Evolutionary conservation across 495 filamentous ascomycete species (phyloP).

Genomic region (Pseudomonodictys pantanalensis): DNA sequence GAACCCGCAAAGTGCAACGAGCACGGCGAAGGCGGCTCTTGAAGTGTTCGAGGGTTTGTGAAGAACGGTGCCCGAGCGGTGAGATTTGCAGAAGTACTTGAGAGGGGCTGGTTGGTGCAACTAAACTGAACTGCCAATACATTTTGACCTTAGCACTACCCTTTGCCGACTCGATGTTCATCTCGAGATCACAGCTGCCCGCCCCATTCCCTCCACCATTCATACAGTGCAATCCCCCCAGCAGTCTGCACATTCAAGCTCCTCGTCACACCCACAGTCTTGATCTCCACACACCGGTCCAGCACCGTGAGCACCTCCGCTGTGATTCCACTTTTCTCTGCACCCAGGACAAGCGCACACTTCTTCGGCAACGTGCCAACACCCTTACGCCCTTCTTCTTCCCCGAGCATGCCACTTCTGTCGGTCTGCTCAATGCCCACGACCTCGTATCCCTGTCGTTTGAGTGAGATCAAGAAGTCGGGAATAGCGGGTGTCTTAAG

Average conservation of each 20-base stretch:
- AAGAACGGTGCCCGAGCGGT: no score
- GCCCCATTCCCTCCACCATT: constrained; percentile 40
- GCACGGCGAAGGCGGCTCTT: constrained; percentile 47
- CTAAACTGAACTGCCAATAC: no score
- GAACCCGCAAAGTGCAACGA: constrained; percentile 40
- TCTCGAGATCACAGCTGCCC: not conserved
- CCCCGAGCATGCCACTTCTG: constrained; percentile 42
- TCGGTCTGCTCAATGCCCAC: constrained; percentile 54
- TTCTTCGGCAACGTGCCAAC: constrained; percentile 40
- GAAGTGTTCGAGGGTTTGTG: constrained; percentile 46
- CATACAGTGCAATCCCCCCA: constrained; percentile 48
- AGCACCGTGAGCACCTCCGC: constrained; percentile 44
- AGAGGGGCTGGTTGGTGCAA: no score
- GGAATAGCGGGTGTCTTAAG: constrained; percentile 34
- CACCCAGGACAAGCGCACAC: constrained; percentile 46
- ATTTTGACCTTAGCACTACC: no score
- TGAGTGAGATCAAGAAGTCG: constrained; percentile 35
- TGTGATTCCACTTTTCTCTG: constrained; percentile 49
- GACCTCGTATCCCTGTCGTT: constrained; percentile 42
- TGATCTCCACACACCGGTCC: constrained; percentile 51
- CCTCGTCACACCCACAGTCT: constrained; percentile 48
- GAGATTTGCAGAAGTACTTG: no score
- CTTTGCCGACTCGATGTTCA: no score
- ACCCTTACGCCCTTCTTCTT: constrained; percentile 2
- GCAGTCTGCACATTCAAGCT: constrained; percentile 56